Evolutionary conservation across 164 flowering plant species (phyloP), one percentile per base, ranked within the genome.

Genomic region (Piper longum): DNA sequence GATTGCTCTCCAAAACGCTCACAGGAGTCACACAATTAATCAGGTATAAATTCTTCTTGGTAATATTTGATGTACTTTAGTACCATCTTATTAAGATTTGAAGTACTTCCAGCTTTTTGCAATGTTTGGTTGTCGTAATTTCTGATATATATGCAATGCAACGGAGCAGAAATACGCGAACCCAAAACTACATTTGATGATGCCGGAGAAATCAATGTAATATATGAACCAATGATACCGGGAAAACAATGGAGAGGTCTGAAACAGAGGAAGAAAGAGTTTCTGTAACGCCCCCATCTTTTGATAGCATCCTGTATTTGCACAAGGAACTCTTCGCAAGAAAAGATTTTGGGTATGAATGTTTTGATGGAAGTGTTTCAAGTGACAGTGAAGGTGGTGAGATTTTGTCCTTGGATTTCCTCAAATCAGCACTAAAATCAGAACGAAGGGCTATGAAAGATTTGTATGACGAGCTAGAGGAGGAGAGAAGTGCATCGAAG

Each of bases 401-500:
- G 54, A 70, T 56, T 65, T 51, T 62, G 56, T 77, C 83, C 0
- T 41, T 83, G 4, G 98, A 89, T 18, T 64, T 65, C 64, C 75
- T 92, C 55, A 81, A 80, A 74, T 44, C 84, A 18, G 86, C 84
- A 0, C 70, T 89, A 9, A 80, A 63, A 69, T 58, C 84, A 0
- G 90, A 87, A 69, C 74, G 78, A 18, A 84, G 74, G 69, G 88
- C 90, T 17, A 51, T 86, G 42, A 72, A 70, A 18, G 82, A 80
- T 14, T 45, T 88, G 66, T 90, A 92, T 72, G 65, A 79, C 11
- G 98, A 92, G 66, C 75, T 92, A 44, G 97, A 92, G 68, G 92
- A 92, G 77, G 98, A 92, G 76, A 72, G 97, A 44, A 89, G 83
- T 68, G 98, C 97, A 4, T 79, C 96, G 45, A 91, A 95, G 0